Evolutionary conservation across 2,329 filamentous ascomycete genomes (phyloP), one percentile per base, ranked within the genome.

Genomic region (Colletotrichum chlorophyti): DNA sequence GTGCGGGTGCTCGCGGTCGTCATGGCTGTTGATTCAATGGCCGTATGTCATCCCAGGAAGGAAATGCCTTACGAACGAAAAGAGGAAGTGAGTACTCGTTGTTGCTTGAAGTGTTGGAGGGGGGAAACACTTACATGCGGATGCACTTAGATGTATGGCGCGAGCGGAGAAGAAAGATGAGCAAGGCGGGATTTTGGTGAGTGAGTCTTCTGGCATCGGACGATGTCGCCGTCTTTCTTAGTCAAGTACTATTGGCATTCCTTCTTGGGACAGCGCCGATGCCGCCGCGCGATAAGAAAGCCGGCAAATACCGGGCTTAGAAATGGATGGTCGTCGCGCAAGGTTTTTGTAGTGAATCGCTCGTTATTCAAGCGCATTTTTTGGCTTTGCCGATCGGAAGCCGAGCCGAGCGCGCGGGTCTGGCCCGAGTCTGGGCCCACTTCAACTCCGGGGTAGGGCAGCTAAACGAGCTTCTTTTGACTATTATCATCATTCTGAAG

Each of bases 381-480:
- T 35, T 11, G 19, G 14, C 9, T 11, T 19, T 14, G 43, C 46
- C 24, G 34, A 49, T 49, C 46, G 46, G 46, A 40, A 40, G 46
- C 26, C 17, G 34, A 38, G 46, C 46, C 46, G 46, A 49, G 46
- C 26, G 34, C 24, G 14, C 46, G 46, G 46, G 14, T 49, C 46
- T 23, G 23, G 23, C 34, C 46, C 46, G 46, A 49, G 15, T 5
- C 15, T 6, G 12, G 46, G 10, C 5, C 46, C 17, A 23, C 27
- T 38, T 21, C 2, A 19, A 9, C 15, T 38, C 24, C 12, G 24
- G 1, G 6, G 1, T 29, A 1, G 5, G 11, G 34, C 7, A 19
- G 15, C 15, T 19, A 19, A 15, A 12, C 21, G 5, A 38, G 35
- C 35, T 38, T 38, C n/a, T n/a, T n/a, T n/a, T n/a, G n/a, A n/a